Evolutionary conservation across 768 basidiomycete genomes (phyloP).

Genomic region (Amanita rubescens): DNA sequence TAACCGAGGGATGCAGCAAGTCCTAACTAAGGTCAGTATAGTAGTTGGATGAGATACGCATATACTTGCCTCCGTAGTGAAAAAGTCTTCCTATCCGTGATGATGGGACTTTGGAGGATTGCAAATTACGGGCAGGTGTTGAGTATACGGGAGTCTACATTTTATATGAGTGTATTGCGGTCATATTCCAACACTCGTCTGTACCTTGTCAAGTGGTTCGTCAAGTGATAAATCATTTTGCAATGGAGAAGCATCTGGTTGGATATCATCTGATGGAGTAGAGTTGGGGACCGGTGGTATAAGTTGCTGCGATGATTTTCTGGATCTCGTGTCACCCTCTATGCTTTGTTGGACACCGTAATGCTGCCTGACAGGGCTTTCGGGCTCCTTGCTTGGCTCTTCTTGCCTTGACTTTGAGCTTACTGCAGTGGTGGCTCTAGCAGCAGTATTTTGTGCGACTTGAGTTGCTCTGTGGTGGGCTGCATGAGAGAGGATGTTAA

Average conservation of each 20-base stretch:
- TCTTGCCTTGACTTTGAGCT: constrained; percentile 2
- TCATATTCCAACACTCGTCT: neutral
- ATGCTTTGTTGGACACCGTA: neutral
- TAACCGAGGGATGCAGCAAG: constrained; percentile 85
- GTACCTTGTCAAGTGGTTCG: neutral
- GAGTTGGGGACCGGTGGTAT: neutral
- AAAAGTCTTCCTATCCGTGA: constrained; percentile 85
- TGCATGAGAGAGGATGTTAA: constrained; percentile 57
- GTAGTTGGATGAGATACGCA: neutral
- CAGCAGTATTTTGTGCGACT: constrained; percentile 16
- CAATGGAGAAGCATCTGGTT: neutral
- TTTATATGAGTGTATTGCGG: neutral
- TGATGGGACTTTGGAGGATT: constrained; percentile 85
- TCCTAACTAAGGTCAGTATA: constrained; percentile 39
- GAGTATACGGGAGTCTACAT: constrained; percentile 7
- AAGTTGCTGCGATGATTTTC: no score
- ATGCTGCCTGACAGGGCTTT: neutral
- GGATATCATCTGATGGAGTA: neutral
- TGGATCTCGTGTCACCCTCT: no score
- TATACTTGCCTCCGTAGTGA: constrained; percentile 77
- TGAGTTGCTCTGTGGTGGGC: constrained; percentile 49
- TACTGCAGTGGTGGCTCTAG: constrained; percentile 9
- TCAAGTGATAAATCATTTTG: neutral
- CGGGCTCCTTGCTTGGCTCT: neutral
- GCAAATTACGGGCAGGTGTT: constrained; percentile 38